phyloP scores from a whole-genome alignment of 2,329 filamentous ascomycete genomes.

The Colletotrichum sp. region DNA sequence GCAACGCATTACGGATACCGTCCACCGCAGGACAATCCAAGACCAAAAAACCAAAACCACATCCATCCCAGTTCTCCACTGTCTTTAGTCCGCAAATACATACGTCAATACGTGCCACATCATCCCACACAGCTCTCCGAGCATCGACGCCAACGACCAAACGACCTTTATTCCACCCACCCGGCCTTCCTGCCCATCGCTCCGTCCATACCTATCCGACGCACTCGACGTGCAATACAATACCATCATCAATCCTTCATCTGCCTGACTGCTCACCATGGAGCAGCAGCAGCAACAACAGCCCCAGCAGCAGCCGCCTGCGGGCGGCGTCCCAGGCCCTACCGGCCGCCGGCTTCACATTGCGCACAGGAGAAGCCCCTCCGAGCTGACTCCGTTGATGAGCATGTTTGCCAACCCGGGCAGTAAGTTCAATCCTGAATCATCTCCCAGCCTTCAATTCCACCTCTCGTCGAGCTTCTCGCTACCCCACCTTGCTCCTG shows the following conservation, averaged over 20 bases:
- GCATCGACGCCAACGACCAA: constrained; percentile 6
- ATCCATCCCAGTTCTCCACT: constrained; percentile 24
- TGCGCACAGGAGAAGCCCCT: constrained; percentile 94
- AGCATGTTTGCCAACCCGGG: constrained; percentile 78
- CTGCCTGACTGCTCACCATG: constrained; percentile 58
- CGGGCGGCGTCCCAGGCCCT: constrained; percentile 71
- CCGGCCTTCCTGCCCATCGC: not conserved
- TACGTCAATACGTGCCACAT: constrained; percentile 23
- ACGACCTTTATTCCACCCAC: constrained; percentile 21
- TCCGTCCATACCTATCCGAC: constrained; percentile 9
- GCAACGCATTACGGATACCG: not conserved
- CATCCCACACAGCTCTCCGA: constrained; percentile 14
- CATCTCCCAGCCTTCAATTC: constrained; percentile 5
- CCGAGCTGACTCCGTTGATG: constrained; percentile 96
- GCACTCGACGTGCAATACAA: constrained; percentile 51
- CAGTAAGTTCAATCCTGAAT: constrained; percentile 56
- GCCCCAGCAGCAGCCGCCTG: constrained; percentile 52
- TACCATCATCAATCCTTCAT: constrained; percentile 17
- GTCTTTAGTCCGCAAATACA: constrained; percentile 22
- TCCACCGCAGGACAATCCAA: not conserved
- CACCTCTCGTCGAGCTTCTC: not conserved
- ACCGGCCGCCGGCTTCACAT: constrained; percentile 93
- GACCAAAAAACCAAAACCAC: constrained; percentile 15
- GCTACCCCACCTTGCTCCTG: not conserved
- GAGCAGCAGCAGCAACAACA: constrained; percentile 47